phyloP scores from a whole-genome alignment of 225 moss, liverwort and hornwort species.

The Straminergon stramineum region DNA sequence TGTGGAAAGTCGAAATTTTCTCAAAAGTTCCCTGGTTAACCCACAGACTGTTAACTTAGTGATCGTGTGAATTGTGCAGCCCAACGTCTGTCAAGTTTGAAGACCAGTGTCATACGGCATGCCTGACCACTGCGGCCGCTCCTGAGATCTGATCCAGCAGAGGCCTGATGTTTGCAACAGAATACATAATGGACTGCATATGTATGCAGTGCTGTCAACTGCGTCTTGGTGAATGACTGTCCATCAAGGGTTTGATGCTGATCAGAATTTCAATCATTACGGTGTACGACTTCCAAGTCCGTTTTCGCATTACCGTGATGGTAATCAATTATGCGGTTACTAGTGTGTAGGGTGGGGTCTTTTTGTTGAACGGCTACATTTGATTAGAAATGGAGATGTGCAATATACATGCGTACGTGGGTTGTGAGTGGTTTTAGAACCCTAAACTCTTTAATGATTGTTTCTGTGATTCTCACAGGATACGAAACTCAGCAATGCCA shows the following conservation, averaged over 20 bases:
- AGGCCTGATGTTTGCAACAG: slow-evolving; percentile 6
- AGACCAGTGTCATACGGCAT: neutral
- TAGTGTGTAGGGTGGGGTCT: neutral
- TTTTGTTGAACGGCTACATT: neutral
- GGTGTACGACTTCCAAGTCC: neutral
- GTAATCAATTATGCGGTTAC: neutral
- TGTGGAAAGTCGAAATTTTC: no score
- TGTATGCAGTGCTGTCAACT: slow-evolving; percentile 1
- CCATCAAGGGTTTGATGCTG: neutral
- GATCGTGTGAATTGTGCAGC: neutral
- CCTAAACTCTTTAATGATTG: neutral
- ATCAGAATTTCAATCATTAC: neutral
- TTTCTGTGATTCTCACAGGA: neutral
- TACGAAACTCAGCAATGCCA: neutral
- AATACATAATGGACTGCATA: slow-evolving; percentile 9
- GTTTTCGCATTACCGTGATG: neutral
- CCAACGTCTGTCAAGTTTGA: neutral
- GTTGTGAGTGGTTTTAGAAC: neutral
- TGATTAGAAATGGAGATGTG: neutral
- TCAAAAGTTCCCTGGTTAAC: neutral
- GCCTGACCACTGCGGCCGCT: neutral
- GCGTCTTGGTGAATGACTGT: neutral
- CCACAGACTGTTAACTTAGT: neutral
- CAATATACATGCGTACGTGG: neutral
- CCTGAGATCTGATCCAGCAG: neutral